These are phyloP conservation scores for Melampsora americana DNA, from an alignment of 1,284 basidiomycete genomes.

Conservation along the genomic window DNA sequence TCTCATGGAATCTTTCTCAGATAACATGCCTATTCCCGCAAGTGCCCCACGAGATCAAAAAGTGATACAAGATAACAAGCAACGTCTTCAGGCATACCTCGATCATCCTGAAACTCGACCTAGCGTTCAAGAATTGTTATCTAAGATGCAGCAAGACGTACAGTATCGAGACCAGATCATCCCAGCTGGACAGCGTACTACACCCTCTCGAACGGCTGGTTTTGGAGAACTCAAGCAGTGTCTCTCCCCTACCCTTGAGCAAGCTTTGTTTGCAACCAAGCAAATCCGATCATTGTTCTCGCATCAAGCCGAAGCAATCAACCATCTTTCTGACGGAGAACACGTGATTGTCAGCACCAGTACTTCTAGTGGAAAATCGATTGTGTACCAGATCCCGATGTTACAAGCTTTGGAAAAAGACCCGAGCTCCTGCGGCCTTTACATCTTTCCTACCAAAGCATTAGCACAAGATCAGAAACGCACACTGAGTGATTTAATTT, in stretches of 20 bases:
- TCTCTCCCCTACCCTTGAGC: constrained; percentile 62
- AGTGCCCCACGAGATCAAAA: constrained; percentile 21
- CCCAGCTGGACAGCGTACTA: constrained; percentile 17
- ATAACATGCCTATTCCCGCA: constrained; percentile 50
- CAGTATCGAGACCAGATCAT: constrained; percentile 71
- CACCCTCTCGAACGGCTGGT: constrained; percentile 7
- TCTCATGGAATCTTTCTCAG: constrained; percentile 63
- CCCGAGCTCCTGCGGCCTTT: constrained; percentile 67
- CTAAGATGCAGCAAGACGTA: constrained; percentile 61
- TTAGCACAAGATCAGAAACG: constrained; percentile 81
- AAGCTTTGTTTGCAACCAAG: constrained; percentile 65
- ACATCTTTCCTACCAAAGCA: constrained; percentile 90
- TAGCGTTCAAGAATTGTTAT: constrained; percentile 62
- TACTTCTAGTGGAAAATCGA: constrained; percentile 85
- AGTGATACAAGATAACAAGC: constrained; percentile 33
- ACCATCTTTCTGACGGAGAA: constrained; percentile 63
- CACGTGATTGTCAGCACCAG: constrained; percentile 85
- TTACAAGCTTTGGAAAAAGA: constrained; percentile 68
- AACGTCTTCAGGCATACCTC: constrained; percentile 57
- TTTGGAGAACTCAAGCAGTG: constrained; percentile 61
- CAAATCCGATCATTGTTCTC: constrained; percentile 68
- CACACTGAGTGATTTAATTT: constrained; percentile 67
- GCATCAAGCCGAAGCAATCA: constrained; percentile 76
- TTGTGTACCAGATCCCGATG: constrained; percentile 78
- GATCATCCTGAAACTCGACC: constrained; percentile 61